Base-by-base conservation (phyloP, 1,284 basidiomycete species). In the Malassezia restricta region DNA sequence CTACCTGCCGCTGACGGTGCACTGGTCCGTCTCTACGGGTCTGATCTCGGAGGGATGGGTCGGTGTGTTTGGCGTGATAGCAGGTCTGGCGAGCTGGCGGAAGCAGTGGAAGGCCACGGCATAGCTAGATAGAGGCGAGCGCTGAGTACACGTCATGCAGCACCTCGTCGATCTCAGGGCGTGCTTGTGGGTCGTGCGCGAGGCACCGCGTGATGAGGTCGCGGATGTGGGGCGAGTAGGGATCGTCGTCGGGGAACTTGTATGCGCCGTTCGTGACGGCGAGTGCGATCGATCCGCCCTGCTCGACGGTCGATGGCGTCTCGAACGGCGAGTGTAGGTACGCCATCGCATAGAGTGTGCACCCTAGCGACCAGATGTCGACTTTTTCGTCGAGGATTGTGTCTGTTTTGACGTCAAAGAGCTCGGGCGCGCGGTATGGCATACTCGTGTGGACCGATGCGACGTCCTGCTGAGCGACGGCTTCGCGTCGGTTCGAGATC, bases 401-500 rank as follows among this genome's bases (percentile, higher is more conserved):
- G 37, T 69, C 64, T 1, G 71, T 73, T 28, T 71, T 66, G 20
- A 74, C 67, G 52, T 74, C 72, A 42, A 73, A 74, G 11, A 74
- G 59, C 53, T 74, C 72, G 0, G 72, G 72, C 3, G 72, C 71
- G 14, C 72, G 63, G 50, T 74, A 74, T 8, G 72, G 71, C 69
- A 74, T 73, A 29, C 66, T 66, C 6, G 64, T 68, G 11, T 64
- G 63, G 43, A 70, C 68, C 1, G 68, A 66, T 6, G 68, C 68
- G 29, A 70, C 39, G 47, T 71, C 67, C 47, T 74, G 72, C 37
- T 73, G 66, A 29, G 68, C 65, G 6, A 74, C 51, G 0, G 92
- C 92, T 68, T 90, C 85, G 15, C 83, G 83, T 40, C 92, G 81
- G 49, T 81, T 87, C 56, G 84, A 80, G 55, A 92, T 80, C 42